Evolutionary conservation across 495 filamentous ascomycete genomes (phyloP).

Genomic region (Hypoxylon subgilvum): DNA sequence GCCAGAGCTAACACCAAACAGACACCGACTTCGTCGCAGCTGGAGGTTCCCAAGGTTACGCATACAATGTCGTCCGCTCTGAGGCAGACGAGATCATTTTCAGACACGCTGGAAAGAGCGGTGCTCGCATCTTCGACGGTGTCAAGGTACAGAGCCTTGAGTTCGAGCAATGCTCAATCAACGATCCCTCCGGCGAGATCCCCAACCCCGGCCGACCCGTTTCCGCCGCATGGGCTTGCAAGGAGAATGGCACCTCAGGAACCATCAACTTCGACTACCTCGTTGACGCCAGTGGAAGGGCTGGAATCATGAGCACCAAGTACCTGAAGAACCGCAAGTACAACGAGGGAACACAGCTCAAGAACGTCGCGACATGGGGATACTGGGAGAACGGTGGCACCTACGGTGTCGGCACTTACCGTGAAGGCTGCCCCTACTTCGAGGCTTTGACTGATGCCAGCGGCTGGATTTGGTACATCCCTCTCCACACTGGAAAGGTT

Average conservation of each 20-base stretch:
- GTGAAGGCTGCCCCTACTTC: neutral
- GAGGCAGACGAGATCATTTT: neutral
- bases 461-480: neutral
- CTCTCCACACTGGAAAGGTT: neutral
- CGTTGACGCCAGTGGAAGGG: neutral
- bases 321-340: constrained; percentile 3
- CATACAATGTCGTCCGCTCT: neutral
- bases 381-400: neutral
- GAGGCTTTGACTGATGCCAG: neutral
- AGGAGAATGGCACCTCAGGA: neutral
- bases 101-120: constrained; percentile 2
- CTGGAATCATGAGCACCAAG: neutral
- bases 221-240: neutral
- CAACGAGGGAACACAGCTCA: neutral
- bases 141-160: neutral
- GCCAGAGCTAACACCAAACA: neutral
- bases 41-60: neutral
- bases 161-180: neutral
- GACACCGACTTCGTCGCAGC: neutral
- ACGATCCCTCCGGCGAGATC: neutral
- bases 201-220: neutral
- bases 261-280: neutral
- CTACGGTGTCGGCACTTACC: neutral
- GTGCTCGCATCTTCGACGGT: neutral
- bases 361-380: neutral